phyloP scores from a whole-genome alignment of 2,329 filamentous ascomycete genomes.

The Gaeumannomyces sp. region DNA sequence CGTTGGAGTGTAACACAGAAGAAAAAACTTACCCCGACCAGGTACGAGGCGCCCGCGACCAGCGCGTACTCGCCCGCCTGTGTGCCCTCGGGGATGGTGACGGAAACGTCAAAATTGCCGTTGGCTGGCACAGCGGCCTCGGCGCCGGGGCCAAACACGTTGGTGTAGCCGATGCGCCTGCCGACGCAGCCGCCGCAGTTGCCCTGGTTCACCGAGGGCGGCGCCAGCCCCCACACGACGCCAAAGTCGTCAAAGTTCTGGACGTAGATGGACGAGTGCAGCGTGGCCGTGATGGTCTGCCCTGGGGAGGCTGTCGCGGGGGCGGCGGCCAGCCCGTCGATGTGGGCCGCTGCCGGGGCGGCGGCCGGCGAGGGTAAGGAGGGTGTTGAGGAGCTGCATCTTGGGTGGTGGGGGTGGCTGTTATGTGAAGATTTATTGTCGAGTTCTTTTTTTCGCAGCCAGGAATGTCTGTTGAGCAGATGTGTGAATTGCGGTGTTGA shows the following conservation, averaged over 20 bases:
- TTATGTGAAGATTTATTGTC: too few relatives aligned
- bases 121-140: neutral
- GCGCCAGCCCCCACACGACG: constrained; percentile 24
- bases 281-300: constrained; percentile 19
- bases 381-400: constrained; percentile 16
- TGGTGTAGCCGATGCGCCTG: constrained; percentile 23
- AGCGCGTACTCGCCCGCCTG: neutral
- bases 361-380: constrained; percentile 18
- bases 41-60: neutral
- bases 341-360: constrained; percentile 16
- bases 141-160: neutral
- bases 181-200: constrained; percentile 21
- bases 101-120: neutral
- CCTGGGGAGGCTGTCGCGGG: constrained; percentile 21
- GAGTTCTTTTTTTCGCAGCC: too few relatives aligned
- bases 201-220: constrained; percentile 4
- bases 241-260: constrained; percentile 29
- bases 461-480: too few relatives aligned
- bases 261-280: constrained; percentile 24
- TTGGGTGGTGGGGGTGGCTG: neutral
- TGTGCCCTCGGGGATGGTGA: neutral
- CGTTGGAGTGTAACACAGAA: too few relatives aligned
- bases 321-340: constrained; percentile 18
- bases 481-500: too few relatives aligned
- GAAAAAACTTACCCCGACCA: constrained; percentile 6